Conservation (phyloP, 805 yeast species). For the Teunomyces cretensis region DNA sequence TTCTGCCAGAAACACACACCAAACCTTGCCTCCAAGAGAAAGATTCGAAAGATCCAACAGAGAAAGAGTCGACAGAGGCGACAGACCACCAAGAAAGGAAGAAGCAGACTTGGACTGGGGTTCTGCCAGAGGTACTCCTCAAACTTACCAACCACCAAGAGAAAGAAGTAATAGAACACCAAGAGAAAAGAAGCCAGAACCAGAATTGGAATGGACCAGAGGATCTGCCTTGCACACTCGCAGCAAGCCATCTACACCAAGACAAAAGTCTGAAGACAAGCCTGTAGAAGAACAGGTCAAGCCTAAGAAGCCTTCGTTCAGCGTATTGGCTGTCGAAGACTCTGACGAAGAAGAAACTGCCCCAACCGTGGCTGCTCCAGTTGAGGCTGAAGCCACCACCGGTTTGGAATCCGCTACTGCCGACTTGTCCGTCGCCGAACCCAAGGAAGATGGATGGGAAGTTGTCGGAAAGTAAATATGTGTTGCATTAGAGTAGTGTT, state of each 20-base stretch:
- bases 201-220: constrained; percentile 38
- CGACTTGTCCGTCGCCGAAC: constrained; percentile 32
- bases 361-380: constrained; percentile 7
- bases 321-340: constrained; percentile 54
- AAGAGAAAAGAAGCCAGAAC: constrained; percentile 25
- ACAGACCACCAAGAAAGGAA: constrained; percentile 17
- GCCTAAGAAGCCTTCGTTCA: constrained; percentile 46
- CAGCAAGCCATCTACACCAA: constrained; percentile 5
- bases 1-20: constrained; percentile 38
- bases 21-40: constrained; percentile 35
- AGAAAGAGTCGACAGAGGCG: constrained; percentile 21
- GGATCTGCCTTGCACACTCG: constrained; percentile 32
- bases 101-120: constrained; percentile 46
- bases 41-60: constrained; percentile 22
- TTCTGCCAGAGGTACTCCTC: constrained; percentile 32
- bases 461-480: constrained; percentile 39
- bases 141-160: constrained; percentile 36
- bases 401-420: constrained; percentile 39
- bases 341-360: constrained; percentile 30
- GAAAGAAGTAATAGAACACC: constrained; percentile 29
- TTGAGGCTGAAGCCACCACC: constrained; percentile 16
- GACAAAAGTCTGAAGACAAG: constrained; percentile 16
- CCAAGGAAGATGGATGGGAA: constrained; percentile 45
- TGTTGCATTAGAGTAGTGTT: not conserved
- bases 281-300: constrained; percentile 23